A percentile compares a stretch with the other conserved stretches of the same genome.
Conservation (phyloP, 2,329 filamentous ascomycete species). For the Sarocladium oryzae region DNA sequence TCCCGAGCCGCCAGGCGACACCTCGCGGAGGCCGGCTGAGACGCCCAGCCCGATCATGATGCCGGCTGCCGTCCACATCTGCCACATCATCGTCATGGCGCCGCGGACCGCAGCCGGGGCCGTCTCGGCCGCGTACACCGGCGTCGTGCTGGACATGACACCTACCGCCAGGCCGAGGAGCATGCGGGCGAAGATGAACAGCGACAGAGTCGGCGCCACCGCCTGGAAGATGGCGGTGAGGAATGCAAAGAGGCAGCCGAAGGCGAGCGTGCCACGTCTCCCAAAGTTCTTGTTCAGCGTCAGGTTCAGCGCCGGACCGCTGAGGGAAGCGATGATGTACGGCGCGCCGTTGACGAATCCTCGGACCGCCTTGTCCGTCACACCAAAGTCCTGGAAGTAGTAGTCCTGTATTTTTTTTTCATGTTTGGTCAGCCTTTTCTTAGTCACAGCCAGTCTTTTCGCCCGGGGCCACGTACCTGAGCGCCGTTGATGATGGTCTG, state of each 20-base stretch:
- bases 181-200: constrained; percentile 21
- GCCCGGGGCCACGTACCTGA: too few relatives aligned
- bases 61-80: constrained; percentile 27
- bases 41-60: constrained; percentile 31
- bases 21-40: constrained; percentile 16
- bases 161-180: constrained; percentile 24
- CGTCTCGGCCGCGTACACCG: constrained; percentile 24
- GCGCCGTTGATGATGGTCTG: constrained; percentile 56
- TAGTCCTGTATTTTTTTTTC: too few relatives aligned
- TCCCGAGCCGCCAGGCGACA: background rate
- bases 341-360: constrained; percentile 50
- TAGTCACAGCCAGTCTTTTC: too few relatives aligned
- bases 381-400: constrained; percentile 21
- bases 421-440: too few relatives aligned
- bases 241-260: constrained; percentile 49
- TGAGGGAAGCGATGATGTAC: constrained; percentile 42
- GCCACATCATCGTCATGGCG: constrained; percentile 26
- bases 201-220: constrained; percentile 10
- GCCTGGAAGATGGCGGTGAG: constrained; percentile 39
- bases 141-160: constrained; percentile 22
- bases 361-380: constrained; percentile 34
- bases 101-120: constrained; percentile 24
- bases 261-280: constrained; percentile 56
- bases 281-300: constrained; percentile 52
- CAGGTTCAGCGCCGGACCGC: constrained; percentile 23